Evolutionary conservation across 2,329 filamentous ascomycete species (phyloP).

Genomic region (Akanthomyces lecanii): DNA sequence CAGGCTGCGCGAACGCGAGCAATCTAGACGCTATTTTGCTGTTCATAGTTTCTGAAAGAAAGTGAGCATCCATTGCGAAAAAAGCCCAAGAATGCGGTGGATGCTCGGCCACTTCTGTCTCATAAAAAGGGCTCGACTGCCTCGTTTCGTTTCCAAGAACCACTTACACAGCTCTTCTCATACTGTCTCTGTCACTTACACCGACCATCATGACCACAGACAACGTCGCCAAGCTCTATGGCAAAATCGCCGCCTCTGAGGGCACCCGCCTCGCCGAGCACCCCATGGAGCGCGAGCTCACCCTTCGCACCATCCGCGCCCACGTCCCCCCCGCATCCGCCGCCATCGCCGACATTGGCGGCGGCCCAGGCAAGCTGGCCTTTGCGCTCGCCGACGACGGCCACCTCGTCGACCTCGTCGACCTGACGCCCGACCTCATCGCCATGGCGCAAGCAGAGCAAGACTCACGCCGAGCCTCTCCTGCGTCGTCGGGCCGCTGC

Average conservation of each 20-base stretch:
- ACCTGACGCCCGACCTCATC: slow-evolving; percentile 18
- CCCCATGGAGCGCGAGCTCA: slow-evolving; percentile 20
- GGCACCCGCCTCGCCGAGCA: slow-evolving; percentile 15
- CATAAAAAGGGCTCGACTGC: too few species aligned
- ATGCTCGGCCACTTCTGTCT: too few species aligned
- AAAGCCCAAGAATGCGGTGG: too few species aligned
- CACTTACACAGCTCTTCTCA: too few species aligned
- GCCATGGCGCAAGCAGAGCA: slow-evolving; percentile 9
- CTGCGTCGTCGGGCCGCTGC: not conserved
- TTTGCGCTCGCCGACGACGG: slow-evolving; percentile 20
- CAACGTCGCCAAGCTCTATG: slow-evolving; percentile 16
- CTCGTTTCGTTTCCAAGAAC: too few species aligned
- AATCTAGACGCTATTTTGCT: too few species aligned
- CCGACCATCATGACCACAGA: slow-evolving; percentile 2
- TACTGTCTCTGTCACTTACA: not conserved
- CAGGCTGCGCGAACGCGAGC: too few species aligned
- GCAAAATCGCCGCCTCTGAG: slow-evolving; percentile 15
- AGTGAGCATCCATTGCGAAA: too few species aligned
- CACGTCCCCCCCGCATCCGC: not conserved
- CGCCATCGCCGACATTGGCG: slow-evolving; percentile 18
- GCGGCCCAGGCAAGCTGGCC: slow-evolving; percentile 18
- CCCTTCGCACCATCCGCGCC: slow-evolving; percentile 17
- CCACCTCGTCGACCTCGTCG: slow-evolving; percentile 19
- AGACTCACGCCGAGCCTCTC: not conserved
- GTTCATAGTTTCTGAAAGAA: too few species aligned